Evolutionary conservation across 1,284 basidiomycete species (phyloP), one percentile per base, ranked within the genome.

Genomic region (Abortiporus biennis): DNA sequence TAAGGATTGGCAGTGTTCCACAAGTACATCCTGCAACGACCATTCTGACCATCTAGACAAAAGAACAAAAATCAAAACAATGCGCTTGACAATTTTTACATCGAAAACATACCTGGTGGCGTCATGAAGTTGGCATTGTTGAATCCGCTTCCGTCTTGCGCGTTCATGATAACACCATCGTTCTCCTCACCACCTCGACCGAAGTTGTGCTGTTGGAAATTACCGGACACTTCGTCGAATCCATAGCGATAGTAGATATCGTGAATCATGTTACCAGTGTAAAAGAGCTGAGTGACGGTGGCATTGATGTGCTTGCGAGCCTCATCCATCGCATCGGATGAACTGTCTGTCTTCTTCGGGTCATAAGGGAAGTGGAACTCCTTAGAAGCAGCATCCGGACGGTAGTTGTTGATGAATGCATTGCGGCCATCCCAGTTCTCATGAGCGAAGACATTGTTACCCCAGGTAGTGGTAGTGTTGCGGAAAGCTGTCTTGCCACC

Each of bases 161-260:
- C 93, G 55, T 95, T 95, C 42, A 91, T 83, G 50, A 96, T 92
- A 49, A 98, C 90, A 33, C 82, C 92, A 54, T 98, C 94, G 48
- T 78, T 78, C 56, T 89, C 92, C 45, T 69, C 67, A 31, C 94
- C 94, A 24, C 93, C 94, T 39, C 83, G 80, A 1, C 82, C 91
- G 58, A 92, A 93, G 79, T 98, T 97, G 75, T 91, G 74, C 60
- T 94, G 89, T 66, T 98, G 94, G 84, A 98, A 98, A 76, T 98
- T 98, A 29, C 94, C 92, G 2, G 91, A 72, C 6, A 78, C 73
- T 64, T 97, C 93, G 58, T 88, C 87, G 63, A 97, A 96, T 21
- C 93, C 93, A 50, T 92, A 85, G 60, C 79, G 72, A 61, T 87
- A 85, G 65, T 76, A 84, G 29, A 88, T 61, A 58, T 89, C 84